A percentile compares a stretch with the other conserved stretches of the same genome.
phyloP scores from a whole-genome alignment of 371 early-diverging fungal species.

The Sporodiniella umbellata region DNA sequence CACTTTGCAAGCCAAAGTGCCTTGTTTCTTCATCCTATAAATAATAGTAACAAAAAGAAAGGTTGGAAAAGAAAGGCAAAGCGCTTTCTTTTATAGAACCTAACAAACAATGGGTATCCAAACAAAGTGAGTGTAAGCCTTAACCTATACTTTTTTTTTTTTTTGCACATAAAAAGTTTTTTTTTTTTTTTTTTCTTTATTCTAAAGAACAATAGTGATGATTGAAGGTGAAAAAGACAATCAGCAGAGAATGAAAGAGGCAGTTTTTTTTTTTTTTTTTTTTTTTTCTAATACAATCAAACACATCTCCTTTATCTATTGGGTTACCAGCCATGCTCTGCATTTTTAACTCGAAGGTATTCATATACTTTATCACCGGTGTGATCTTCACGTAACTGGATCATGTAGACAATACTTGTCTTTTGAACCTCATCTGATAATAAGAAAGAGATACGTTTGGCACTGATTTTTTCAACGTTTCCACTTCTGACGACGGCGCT shows the following conservation, averaged over 20 bases:
- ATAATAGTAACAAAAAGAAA: not conserved
- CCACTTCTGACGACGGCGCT: constrained; percentile 38
- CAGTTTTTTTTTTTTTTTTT: not conserved
- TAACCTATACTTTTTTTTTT: no score
- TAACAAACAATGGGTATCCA: not conserved
- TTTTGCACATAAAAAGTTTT: no score
- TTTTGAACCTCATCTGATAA: constrained; percentile 26
- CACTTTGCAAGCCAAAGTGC: constrained; percentile 17
- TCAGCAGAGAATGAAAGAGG: not conserved
- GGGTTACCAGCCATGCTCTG: constrained; percentile 36
- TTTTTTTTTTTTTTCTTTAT: not conserved
- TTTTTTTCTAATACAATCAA: not conserved
- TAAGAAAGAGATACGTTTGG: constrained; percentile 38
- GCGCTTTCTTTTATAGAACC: not conserved
- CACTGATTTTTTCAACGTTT: constrained; percentile 33
- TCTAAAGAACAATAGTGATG: not conserved
- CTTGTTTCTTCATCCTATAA: not conserved
- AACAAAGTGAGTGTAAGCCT: no score
- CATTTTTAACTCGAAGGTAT: constrained; percentile 35
- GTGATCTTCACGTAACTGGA: constrained; percentile 42
- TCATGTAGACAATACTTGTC: constrained; percentile 44
- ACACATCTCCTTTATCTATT: not conserved
- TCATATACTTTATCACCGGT: constrained; percentile 38
- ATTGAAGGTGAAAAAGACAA: not conserved
- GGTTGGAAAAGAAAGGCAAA: not conserved